Evolutionary conservation across 371 early-diverging fungal species (phyloP).

Genomic region (Globomyces sp.): DNA sequence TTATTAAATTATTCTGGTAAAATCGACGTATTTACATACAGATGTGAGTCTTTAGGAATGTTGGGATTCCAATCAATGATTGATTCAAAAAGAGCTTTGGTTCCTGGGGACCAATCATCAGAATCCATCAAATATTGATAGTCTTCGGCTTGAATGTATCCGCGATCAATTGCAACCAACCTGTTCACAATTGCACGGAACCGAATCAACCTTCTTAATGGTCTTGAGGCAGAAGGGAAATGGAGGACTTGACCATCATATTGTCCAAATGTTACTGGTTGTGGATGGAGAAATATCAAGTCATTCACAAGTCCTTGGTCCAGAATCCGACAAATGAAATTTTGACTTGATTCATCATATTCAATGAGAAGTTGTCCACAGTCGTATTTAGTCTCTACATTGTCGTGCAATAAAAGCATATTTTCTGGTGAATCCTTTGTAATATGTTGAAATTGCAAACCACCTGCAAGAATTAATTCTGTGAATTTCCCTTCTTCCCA

Average conservation of each 20-base stretch:
- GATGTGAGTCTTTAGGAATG: not conserved
- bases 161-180: not conserved
- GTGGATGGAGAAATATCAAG: not conserved
- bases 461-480: not conserved
- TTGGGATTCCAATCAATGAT: not conserved
- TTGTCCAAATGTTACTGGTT: not conserved
- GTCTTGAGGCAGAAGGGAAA: not conserved
- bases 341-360: not conserved
- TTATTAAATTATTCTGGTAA: not conserved
- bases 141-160: not conserved
- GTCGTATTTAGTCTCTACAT: not conserved
- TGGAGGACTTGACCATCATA: not conserved
- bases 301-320: not conserved
- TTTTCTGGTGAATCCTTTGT: not conserved
- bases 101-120: not conserved
- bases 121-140: not conserved
- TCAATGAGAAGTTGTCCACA: not conserved
- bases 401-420: not conserved
- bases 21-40: not conserved
- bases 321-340: not conserved
- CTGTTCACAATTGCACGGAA: conserved; percentile 7
- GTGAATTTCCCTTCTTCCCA: not conserved
- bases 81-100: not conserved
- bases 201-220: not conserved
- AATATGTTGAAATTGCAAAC: not conserved